These are phyloP conservation scores for Purshia tridentata DNA, from an alignment of 306 rosid species.

Conservation along the genomic window DNA sequence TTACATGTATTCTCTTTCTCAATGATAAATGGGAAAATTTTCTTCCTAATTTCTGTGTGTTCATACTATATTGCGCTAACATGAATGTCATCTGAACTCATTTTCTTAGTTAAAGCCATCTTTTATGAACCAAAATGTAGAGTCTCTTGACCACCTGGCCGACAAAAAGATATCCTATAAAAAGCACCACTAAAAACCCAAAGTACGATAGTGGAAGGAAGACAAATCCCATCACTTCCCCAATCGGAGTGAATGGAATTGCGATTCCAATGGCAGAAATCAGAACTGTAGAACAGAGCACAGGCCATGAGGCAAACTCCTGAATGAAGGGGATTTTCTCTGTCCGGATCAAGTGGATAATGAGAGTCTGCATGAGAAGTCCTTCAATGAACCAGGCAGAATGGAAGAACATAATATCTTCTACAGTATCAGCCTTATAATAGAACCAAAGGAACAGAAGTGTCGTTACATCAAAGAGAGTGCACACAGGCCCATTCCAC, in stretches of 20 bases:
- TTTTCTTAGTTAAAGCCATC: slow-evolving; percentile 53
- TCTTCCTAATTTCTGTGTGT: slow-evolving; percentile 13
- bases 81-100: slow-evolving; percentile 7
- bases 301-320: slow-evolving; percentile 82
- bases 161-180: slow-evolving; percentile 53
- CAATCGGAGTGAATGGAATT: slow-evolving; percentile 57
- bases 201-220: slow-evolving; percentile 56
- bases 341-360: slow-evolving; percentile 68
- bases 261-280: slow-evolving; percentile 60
- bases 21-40: slow-evolving; percentile 17
- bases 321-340: slow-evolving; percentile 72
- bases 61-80: slow-evolving; percentile 11
- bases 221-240: slow-evolving; percentile 52
- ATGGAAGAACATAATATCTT: slow-evolving; percentile 46
- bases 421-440: slow-evolving; percentile 25
- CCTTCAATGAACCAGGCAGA: slow-evolving; percentile 87
- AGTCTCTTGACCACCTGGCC: slow-evolving; percentile 67
- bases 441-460: slow-evolving; percentile 61
- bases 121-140: slow-evolving; percentile 58
- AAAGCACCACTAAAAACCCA: slow-evolving; percentile 51
- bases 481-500: slow-evolving; percentile 85
- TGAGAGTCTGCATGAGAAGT: slow-evolving; percentile 74
- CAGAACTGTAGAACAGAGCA: slow-evolving; percentile 61
- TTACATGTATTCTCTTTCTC: slow-evolving; percentile 10
- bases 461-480: slow-evolving; percentile 58